Base-by-base conservation (phyloP, 768 basidiomycete genomes). In the Tricholoma flavovirens region DNA sequence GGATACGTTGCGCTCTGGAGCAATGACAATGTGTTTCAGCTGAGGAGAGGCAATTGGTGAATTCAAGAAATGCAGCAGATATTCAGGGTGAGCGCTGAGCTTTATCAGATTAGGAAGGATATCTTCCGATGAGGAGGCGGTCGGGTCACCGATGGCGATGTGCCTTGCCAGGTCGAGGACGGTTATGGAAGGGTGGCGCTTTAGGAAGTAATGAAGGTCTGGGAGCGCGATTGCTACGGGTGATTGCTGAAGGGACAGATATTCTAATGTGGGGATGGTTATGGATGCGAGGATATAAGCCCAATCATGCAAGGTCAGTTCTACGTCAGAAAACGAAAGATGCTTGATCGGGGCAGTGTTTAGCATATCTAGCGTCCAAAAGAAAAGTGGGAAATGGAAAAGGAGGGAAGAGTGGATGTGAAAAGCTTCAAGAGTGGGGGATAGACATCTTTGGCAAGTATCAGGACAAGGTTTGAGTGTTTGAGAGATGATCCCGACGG, bases 101-200 rank as follows among this genome's bases (percentile, higher is more conserved):
- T 56, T 42, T 12, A 21, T 43, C 17, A 61, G 36, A 38, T 51
- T 53, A 15, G 60, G 60, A 11, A 58, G 57, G 11, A 61, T 49
- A 6, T 53, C 30, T 33, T 54, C 40, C 5, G 57, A 58, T 5
- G 54, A 56, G 21, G 32, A 45, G 9, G 48, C 46, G 8, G 52
- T 40, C 19, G 58, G 55, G 36, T 19, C 10, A 7, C 60, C 60
- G n/a, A 61, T 58, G 51, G 57, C 54, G 22, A 5, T 29, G 6
- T 45, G 52, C 22, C 40, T 8, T 38, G 65, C 30, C 0, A 67
- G 50, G 55, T 62, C 63, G 11, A 67, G 55, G 1, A 29, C 54
- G 5, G 62, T 60, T n/a, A 67, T 61, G 4, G 59, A 57, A 6
- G 57, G 43, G 36, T 67, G 64, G 42, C 64, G 60, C 14, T 54